Conservation (phyloP, 2,329 filamentous ascomycete genomes). For the Beauveria medogensis region DNA sequence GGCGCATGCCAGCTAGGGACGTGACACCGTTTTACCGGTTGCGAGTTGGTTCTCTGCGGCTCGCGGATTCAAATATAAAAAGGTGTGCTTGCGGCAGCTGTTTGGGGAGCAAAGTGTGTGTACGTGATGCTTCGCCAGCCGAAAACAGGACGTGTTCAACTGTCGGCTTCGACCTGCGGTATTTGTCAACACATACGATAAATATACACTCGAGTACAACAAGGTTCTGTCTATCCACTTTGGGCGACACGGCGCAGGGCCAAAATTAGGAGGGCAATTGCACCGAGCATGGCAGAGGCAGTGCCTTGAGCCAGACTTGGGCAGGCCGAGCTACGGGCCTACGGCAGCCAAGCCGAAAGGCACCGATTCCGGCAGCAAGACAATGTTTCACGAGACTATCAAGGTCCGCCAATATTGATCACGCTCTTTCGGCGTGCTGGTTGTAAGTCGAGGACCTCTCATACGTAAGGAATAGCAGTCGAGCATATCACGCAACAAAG, state of each 20-base stretch:
- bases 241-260: not conserved
- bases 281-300: not conserved
- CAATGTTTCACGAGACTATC: not conserved
- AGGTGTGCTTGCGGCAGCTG: not conserved
- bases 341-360: not conserved
- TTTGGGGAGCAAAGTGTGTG: not conserved
- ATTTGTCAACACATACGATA: not conserved
- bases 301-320: not conserved
- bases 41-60: no score
- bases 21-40: not conserved
- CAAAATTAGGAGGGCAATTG: not conserved
- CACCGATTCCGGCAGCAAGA: not conserved
- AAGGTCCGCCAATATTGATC: not conserved
- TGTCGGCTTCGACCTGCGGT: not conserved
- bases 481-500: no score
- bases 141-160: no score
- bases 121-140: not conserved
- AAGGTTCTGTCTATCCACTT: not conserved
- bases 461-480: no score
- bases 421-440: no score
- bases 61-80: not conserved
- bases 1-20: not conserved
- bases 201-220: not conserved
- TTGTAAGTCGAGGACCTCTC: no score
- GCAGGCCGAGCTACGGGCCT: not conserved